A percentile compares a stretch with the other conserved stretches of the same genome.
Evolutionary conservation across 768 basidiomycete species (phyloP).

Genomic region (Tulasnella sp.): DNA sequence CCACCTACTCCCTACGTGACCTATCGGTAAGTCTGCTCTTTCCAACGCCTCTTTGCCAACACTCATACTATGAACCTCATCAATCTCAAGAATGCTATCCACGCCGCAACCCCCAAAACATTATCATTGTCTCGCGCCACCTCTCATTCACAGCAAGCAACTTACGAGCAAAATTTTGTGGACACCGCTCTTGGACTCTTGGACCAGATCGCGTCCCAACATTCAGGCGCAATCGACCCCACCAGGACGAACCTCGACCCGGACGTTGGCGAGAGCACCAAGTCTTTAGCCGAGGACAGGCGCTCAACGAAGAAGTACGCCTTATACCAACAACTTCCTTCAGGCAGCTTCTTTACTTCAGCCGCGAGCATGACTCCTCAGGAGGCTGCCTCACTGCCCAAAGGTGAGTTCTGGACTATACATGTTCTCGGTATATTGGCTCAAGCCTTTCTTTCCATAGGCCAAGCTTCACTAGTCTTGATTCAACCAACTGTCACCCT

Average conservation of each 20-base stretch:
- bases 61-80: not conserved
- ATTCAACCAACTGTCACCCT: conserved; percentile 45
- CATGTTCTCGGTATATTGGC: not conserved
- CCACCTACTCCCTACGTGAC: conserved; percentile 43
- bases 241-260: conserved; percentile 22
- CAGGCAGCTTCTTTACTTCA: conserved; percentile 63
- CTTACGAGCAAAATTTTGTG: conserved; percentile 66
- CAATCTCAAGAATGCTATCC: conserved; percentile 44
- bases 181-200: conserved; percentile 60
- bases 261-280: conserved; percentile 27
- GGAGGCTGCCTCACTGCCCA: conserved; percentile 8
- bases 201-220: conserved; percentile 51
- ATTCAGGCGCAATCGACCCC: conserved; percentile 39
- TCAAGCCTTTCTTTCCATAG: conserved; percentile 22
- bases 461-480: conserved; percentile 54
- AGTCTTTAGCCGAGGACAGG: conserved; percentile 8
- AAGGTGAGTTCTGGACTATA: conserved; percentile 3
- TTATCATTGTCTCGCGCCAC: conserved; percentile 53
- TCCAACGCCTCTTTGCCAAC: conserved; percentile 4
- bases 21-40: conserved; percentile 39
- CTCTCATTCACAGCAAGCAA: conserved; percentile 51
- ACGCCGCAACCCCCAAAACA: conserved; percentile 57
- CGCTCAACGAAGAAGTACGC: conserved; percentile 44
- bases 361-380: conserved; percentile 33
- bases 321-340: conserved; percentile 67